phyloP scores from a whole-genome alignment of 306 rosid species.

The Phaseolus lunatus region DNA sequence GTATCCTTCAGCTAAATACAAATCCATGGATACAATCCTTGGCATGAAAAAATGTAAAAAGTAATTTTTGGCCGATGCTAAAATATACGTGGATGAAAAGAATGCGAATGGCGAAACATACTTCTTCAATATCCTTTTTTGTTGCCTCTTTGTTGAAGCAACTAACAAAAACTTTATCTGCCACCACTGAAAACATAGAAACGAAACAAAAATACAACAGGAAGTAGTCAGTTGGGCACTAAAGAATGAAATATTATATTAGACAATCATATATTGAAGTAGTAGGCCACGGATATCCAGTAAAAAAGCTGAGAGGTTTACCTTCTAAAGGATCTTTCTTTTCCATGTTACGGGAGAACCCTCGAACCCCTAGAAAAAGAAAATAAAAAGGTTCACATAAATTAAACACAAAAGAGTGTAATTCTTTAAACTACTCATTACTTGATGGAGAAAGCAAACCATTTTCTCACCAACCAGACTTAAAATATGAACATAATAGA shows the following conservation, averaged over 20 bases:
- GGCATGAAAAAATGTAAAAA: constrained; percentile 32
- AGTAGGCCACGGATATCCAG: constrained; percentile 19
- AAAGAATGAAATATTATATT: constrained; percentile 16
- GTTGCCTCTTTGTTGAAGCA: constrained; percentile 65
- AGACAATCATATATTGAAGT: constrained; percentile 33
- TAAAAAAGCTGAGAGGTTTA: constrained; percentile 38
- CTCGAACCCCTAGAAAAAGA: constrained; percentile 39
- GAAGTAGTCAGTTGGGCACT: constrained; percentile 19
- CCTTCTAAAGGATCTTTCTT: constrained; percentile 41
- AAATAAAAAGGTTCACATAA: constrained; percentile 30
- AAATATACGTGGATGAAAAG: constrained; percentile 38
- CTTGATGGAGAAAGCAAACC: constrained; percentile 14
- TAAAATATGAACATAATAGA: constrained; percentile 18
- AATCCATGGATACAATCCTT: constrained; percentile 24
- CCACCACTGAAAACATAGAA: constrained; percentile 53
- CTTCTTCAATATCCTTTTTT: constrained; percentile 78
- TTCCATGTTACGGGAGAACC: constrained; percentile 46
- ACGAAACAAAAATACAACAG: constrained; percentile 40
- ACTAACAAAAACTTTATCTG: constrained; percentile 75
- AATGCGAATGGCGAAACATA: constrained; percentile 48
- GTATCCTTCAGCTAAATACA: constrained; percentile 39
- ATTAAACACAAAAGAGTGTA: neutral
- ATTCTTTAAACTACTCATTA: constrained; percentile 17
- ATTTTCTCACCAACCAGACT: constrained; percentile 27
- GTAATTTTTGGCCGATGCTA: constrained; percentile 42